These are phyloP conservation scores for Primulina huaijiensis DNA, from an alignment of 257 asterid genomes.

Conservation along the genomic window DNA sequence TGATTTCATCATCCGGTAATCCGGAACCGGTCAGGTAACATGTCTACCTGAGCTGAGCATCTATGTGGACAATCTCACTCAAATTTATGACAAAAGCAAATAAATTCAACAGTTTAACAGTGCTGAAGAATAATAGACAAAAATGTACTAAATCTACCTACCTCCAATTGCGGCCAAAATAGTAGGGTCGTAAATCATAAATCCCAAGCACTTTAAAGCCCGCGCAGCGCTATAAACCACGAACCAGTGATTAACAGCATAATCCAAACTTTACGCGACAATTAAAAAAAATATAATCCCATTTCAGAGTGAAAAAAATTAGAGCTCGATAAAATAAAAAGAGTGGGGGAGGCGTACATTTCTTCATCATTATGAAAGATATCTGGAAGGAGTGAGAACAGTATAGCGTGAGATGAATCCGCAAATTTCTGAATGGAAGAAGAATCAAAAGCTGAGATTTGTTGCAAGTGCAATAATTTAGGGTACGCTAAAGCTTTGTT, in stretches of 20 bases:
- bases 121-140: neutral
- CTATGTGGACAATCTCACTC: constrained; percentile 9
- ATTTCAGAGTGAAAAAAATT: neutral
- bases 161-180: constrained; percentile 52
- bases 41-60: neutral
- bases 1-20: too few relatives aligned
- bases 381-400: constrained; percentile 37
- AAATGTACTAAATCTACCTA: constrained; percentile 22
- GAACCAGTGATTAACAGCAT: constrained; percentile 2
- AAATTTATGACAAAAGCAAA: neutral
- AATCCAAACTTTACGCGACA: constrained; percentile 4
- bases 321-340: neutral
- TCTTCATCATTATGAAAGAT: constrained; percentile 54
- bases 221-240: constrained; percentile 52
- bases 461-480: constrained; percentile 52
- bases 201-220: constrained; percentile 87
- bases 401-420: constrained; percentile 39
- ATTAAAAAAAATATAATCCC: constrained; percentile 3
- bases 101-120: neutral
- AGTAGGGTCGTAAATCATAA: constrained; percentile 74
- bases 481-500: constrained; percentile 47
- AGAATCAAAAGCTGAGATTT: constrained; percentile 44
- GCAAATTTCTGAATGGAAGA: constrained; percentile 42
- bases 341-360: constrained; percentile 31
- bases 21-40: too few relatives aligned